These are phyloP conservation scores for Candida arabinofermentans DNA, from an alignment of 805 yeast genomes.

Conservation along the genomic window DNA sequence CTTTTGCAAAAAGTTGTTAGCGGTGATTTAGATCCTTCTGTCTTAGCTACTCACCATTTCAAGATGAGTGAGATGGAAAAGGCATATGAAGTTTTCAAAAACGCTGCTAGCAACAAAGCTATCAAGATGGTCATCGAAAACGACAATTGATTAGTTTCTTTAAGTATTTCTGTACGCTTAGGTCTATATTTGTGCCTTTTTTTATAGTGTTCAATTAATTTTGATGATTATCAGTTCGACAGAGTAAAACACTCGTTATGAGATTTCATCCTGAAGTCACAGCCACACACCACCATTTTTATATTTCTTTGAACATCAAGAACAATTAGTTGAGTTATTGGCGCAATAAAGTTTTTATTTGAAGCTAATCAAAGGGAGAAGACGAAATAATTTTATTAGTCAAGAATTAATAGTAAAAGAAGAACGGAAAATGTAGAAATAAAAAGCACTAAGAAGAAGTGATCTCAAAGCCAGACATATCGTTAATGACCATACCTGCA, in stretches of 20 bases:
- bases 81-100: constrained; percentile 57
- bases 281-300: too few relatives aligned
- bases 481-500: constrained; percentile 61
- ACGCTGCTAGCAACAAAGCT: constrained; percentile 51
- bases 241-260: too few relatives aligned
- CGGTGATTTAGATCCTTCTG: constrained; percentile 42
- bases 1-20: constrained; percentile 34
- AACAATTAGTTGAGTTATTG: too few relatives aligned
- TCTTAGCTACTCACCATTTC: constrained; percentile 58
- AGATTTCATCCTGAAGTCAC: too few relatives aligned
- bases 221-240: too few relatives aligned
- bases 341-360: too few relatives aligned
- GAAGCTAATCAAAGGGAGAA: neutral
- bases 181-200: neutral
- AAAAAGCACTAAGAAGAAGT: neutral
- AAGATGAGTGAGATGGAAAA: constrained; percentile 50
- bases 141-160: constrained; percentile 3
- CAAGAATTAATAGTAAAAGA: neutral
- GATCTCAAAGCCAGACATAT: constrained; percentile 31
- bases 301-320: too few relatives aligned
- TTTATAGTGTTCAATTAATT: too few relatives aligned
- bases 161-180: neutral
- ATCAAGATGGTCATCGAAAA: constrained; percentile 41
- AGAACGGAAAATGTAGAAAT: neutral
- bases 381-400: neutral